Evolutionary conservation across 1,139 yeast genomes (phyloP).

Genomic region (Hemisphaericaspora xylanilytica): DNA sequence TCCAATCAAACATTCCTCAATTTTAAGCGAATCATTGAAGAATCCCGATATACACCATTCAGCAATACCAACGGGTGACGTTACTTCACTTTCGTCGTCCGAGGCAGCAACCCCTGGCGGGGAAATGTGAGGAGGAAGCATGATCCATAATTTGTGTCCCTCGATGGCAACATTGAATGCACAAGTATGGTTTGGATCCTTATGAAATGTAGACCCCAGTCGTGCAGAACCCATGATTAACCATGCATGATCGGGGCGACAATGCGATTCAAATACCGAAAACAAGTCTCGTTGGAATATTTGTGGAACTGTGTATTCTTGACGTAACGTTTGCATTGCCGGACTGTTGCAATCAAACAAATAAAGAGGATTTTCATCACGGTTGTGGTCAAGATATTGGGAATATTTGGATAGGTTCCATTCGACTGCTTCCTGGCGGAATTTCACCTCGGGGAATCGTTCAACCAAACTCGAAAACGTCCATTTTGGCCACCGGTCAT

Average conservation of each 20-base stretch:
- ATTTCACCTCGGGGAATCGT: slow-evolving; percentile 58
- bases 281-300: slow-evolving; percentile 54
- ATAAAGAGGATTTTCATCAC: slow-evolving; percentile 81
- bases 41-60: slow-evolving; percentile 88
- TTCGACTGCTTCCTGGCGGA: slow-evolving; percentile 81
- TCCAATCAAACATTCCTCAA: slow-evolving; percentile 60
- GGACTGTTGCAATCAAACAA: slow-evolving; percentile 74
- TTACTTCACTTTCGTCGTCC: slow-evolving; percentile 81
- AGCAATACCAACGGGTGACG: slow-evolving; percentile 84
- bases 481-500: slow-evolving; percentile 69
- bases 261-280: slow-evolving; percentile 36
- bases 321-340: slow-evolving; percentile 57
- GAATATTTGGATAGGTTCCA: slow-evolving; percentile 69
- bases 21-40: slow-evolving; percentile 54
- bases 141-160: slow-evolving; percentile 83
- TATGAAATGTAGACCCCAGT: slow-evolving; percentile 87
- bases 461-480: slow-evolving; percentile 44
- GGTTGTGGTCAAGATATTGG: slow-evolving; percentile 57
- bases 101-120: slow-evolving; percentile 90
- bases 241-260: slow-evolving; percentile 91
- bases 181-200: slow-evolving; percentile 86
- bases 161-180: slow-evolving; percentile 84
- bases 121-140: slow-evolving; percentile 71
- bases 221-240: slow-evolving; percentile 77
- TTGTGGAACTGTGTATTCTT: slow-evolving; percentile 55